Evolutionary conservation across 352 stramenopile species (phyloP).

Genomic region (Phytopythium vexans): DNA sequence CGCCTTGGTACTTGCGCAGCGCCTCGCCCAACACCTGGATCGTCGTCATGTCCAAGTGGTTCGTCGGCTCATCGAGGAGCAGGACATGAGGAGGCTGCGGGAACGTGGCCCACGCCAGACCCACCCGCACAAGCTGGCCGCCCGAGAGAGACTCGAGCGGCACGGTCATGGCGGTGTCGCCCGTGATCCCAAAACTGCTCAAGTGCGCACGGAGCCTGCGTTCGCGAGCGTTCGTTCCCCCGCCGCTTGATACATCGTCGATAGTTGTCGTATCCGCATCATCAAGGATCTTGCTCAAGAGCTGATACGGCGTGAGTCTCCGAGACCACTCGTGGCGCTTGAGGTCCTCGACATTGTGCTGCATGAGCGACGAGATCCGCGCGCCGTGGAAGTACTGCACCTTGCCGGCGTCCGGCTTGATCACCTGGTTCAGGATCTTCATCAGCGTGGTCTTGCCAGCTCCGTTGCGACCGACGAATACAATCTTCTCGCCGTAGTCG

Average conservation of each 20-base stretch:
- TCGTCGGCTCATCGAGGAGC: slow-evolving; percentile 91
- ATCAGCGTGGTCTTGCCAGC: slow-evolving; percentile 92
- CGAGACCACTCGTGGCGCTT: slow-evolving; percentile 49
- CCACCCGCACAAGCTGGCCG: slow-evolving; percentile 48
- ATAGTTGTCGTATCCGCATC: slow-evolving; percentile 22
- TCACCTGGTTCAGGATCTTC: slow-evolving; percentile 87
- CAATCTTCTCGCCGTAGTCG: slow-evolving; percentile 77
- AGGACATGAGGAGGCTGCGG: slow-evolving; percentile 90
- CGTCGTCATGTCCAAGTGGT: slow-evolving; percentile 90
- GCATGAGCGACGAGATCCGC: slow-evolving; percentile 49
- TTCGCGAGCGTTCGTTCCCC: slow-evolving; percentile 14
- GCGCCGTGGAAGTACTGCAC: slow-evolving; percentile 47
- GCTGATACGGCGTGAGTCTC: slow-evolving; percentile 34
- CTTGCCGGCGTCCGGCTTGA: slow-evolving; percentile 46
- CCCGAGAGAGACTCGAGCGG: slow-evolving; percentile 41
- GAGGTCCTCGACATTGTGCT: slow-evolving; percentile 61
- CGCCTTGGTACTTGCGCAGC: slow-evolving; percentile 47
- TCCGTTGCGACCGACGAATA: slow-evolving; percentile 85
- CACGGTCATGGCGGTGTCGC: slow-evolving; percentile 24
- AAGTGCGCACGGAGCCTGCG: slow-evolving; percentile 41
- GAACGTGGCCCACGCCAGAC: slow-evolving; percentile 46
- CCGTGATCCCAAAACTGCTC: slow-evolving; percentile 45
- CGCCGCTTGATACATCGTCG: neutral
- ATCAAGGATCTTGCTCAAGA: slow-evolving; percentile 34
- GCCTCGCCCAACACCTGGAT: slow-evolving; percentile 73